These are phyloP conservation scores for Pseudogymnoascus sp. DNA, from an alignment of 2,329 filamentous ascomycete species.

Conservation along the genomic window DNA sequence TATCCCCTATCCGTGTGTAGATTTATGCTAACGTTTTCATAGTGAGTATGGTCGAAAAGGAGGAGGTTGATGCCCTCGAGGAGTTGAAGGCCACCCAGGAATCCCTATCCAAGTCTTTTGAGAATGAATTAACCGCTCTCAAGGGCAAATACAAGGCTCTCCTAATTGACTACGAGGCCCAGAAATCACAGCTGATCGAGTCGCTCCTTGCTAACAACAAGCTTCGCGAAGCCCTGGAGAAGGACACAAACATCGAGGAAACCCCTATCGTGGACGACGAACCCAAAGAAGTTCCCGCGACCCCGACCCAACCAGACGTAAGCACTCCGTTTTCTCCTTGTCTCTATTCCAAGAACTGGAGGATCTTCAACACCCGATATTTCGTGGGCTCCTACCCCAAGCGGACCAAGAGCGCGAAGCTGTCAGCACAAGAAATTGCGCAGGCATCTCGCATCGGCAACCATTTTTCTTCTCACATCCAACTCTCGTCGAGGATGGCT, in stretches of 20 bases:
- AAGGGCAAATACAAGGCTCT: constrained; percentile 43
- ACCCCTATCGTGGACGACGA: not conserved
- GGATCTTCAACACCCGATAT: constrained; percentile 4
- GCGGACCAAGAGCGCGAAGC: not conserved
- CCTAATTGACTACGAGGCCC: constrained; percentile 45
- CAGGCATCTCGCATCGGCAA: not conserved
- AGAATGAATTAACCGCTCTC: constrained; percentile 48
- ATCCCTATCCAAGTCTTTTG: constrained; percentile 50
- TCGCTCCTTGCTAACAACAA: constrained; percentile 54
- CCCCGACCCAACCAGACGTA: not conserved
- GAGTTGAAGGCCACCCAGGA: constrained; percentile 53
- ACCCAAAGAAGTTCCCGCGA: not conserved
- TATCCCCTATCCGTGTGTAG: constrained; percentile 8
- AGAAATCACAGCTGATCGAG: constrained; percentile 52
- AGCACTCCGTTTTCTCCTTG: not conserved
- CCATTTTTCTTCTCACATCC: not conserved
- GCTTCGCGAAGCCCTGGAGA: constrained; percentile 43
- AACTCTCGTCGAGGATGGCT: not conserved
- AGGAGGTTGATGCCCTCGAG: constrained; percentile 46
- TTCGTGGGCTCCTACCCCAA: not conserved
- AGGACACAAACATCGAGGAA: not conserved
- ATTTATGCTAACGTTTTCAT: constrained; percentile 19
- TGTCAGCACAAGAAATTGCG: not conserved
- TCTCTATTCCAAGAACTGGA: not conserved
- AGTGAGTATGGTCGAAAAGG: constrained; percentile 47